Base-by-base conservation (phyloP, 169 alveolate genomes). In the Plasmodium gallinaceum region DNA sequence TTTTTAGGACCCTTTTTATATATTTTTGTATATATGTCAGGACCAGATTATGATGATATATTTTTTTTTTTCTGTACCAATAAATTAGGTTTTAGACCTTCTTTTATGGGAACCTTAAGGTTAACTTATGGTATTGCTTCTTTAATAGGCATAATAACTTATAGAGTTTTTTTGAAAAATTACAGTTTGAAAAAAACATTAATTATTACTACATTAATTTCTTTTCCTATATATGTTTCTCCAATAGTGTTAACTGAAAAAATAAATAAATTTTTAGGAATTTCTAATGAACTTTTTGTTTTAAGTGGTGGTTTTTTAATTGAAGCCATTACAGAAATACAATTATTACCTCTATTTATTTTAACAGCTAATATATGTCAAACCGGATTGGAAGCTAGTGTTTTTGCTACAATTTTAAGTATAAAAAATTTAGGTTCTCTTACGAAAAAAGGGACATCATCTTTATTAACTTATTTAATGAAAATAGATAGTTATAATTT, bases 331-430 rank as follows among this genome's bases (percentile, higher is more conserved):
- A 95, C 97, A 46, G 98, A 96, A 69, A 92, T 96, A 54, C 98
- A 96, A 45, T 80, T 97, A 9, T 95, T 97, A 91, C 99, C 99
- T 18, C 91, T 98, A 22, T 95, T 98, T 76, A 98, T 97, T 18
- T 78, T 97, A 64, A 98, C 99, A 1, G 97, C 99, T 16, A 93
- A 96, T 60, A 92, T 98, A 57, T 97, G 99, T 70, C 99, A 99
- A 14, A 96, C 97, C 78, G 98, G 98, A 14, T 96, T 98, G 52
- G 99, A 98, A 94, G 99, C 99, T 51, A 95, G 99, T 46, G 98
- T 98, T 89, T 98, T 96, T 93, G 99, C 99, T 14, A 93, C 98
- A 64, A 96, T 98, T 90, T 95, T 97, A 96, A 96, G 99, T 18
- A 96, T 98, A 51, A 93, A 97, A 51, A 97, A 97, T 86, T 93